Percentiles rank a stretch among this genome's conserved stretches.
Evolutionary conservation across 257 asterid species (phyloP).

Genomic region (Capsicum chinense): DNA sequence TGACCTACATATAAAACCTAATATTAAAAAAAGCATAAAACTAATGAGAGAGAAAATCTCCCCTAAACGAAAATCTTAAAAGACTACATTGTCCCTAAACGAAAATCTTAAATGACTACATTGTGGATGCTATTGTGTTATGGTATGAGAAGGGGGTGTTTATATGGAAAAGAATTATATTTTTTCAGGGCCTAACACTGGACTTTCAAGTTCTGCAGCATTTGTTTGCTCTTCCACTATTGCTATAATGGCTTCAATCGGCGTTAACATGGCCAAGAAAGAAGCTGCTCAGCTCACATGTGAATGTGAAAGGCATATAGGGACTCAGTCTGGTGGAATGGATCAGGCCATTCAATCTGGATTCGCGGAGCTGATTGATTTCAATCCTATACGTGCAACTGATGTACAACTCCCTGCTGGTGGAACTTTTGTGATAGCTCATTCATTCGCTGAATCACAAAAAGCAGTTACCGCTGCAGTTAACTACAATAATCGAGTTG

Average conservation of each 20-base stretch:
- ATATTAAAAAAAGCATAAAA: no score
- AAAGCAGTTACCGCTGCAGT: constrained; percentile 96
- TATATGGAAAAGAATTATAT: no score
- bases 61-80: no score
- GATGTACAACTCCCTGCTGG: constrained; percentile 91
- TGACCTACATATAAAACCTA: no score
- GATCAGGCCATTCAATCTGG: constrained; percentile 94
- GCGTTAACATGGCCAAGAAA: constrained; percentile 63
- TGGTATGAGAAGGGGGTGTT: no score
- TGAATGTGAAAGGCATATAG: constrained; percentile 92
- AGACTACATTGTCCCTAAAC: no score
- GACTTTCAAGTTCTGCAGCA: constrained; percentile 93
- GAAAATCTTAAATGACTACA: no score
- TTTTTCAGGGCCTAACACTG: no score
- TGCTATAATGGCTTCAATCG: constrained; percentile 84
- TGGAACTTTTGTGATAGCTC: constrained; percentile 84
- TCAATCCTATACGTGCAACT: constrained; percentile 88
- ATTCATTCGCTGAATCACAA: constrained; percentile 90
- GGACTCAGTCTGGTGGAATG: constrained; percentile 99
- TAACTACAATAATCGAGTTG: constrained; percentile 89
- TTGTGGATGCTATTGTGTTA: no score
- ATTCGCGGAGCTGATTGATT: constrained; percentile 93
- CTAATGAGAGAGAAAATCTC: no score
- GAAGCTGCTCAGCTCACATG: constrained; percentile 95
- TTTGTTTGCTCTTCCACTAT: constrained; percentile 96